Percentiles rank a stretch among this genome's conserved stretches.
phyloP scores from a whole-genome alignment of 2,329 filamentous ascomycete species.

The Penicillium olsonii region DNA sequence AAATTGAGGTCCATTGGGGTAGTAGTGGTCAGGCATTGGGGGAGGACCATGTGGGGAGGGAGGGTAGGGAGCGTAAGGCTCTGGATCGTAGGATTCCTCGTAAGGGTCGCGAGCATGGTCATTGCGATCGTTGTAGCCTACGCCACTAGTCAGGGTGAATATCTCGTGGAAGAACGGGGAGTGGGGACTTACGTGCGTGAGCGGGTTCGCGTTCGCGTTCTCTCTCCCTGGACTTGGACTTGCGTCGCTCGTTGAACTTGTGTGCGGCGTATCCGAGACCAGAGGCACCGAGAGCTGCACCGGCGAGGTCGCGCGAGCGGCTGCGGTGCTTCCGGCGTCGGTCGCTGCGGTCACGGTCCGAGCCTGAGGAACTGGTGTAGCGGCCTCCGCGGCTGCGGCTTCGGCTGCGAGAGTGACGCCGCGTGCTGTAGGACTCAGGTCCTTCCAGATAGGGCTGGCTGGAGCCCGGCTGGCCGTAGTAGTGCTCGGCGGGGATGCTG shows the following conservation, averaged over 20 bases:
- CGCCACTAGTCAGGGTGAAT: conserved; percentile 16
- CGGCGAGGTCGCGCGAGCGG: conserved; percentile 50
- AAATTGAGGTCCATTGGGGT: conserved; percentile 44
- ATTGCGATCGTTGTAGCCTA: conserved; percentile 28
- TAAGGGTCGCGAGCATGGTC: conserved; percentile 34
- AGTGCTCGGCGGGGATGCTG: conserved; percentile 51
- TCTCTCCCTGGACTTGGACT: conserved; percentile 46
- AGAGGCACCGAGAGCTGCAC: conserved; percentile 59
- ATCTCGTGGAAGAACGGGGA: conserved; percentile 6
- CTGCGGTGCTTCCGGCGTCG: conserved; percentile 40
- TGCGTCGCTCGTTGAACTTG: conserved; percentile 60
- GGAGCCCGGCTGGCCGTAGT: conserved; percentile 45
- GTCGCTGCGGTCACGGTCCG: conserved; percentile 37
- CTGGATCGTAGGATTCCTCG: conserved; percentile 43
- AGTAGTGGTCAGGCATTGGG: conserved; percentile 36
- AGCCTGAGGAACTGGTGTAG: conserved; percentile 40
- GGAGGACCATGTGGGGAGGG: conserved; percentile 38
- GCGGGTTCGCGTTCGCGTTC: conserved; percentile 55
- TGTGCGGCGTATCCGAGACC: conserved; percentile 60
- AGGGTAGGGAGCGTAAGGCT: conserved; percentile 31
- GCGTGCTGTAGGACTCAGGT: conserved; percentile 44
- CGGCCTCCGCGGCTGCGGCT: conserved; percentile 40
- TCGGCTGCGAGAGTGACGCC: conserved; percentile 52
- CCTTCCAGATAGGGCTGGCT: conserved; percentile 42
- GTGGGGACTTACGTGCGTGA: conserved; percentile 48